Conservation (phyloP, 2,329 filamentous ascomycete species). For the Botrytis deweyae region DNA sequence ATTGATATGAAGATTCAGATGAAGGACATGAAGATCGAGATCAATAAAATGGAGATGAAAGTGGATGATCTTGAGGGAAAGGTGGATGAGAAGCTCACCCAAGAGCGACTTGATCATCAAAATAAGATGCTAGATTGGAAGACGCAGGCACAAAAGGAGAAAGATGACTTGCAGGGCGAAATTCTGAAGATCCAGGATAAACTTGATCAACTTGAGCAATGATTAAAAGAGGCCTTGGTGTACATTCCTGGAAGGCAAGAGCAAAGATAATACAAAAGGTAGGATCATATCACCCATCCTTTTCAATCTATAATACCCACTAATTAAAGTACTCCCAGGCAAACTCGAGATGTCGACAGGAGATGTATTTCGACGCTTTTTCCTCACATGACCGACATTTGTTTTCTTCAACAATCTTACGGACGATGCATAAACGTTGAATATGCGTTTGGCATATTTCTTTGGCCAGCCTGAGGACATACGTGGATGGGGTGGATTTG, state of each 20-base stretch:
- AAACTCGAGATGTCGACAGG: not conserved
- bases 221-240: not conserved
- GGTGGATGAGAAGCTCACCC: not conserved
- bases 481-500: no score
- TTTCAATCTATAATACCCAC: not conserved
- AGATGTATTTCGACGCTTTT: not conserved
- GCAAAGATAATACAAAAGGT: not conserved
- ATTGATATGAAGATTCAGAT: not conserved
- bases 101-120: not conserved
- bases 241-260: not conserved
- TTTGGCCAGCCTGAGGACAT: not conserved
- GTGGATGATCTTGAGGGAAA: not conserved
- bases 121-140: not conserved
- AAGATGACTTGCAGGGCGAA: not conserved
- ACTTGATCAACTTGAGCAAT: no score
- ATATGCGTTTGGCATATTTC: not conserved
- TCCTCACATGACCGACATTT: not conserved
- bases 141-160: not conserved
- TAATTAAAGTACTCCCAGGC: not conserved
- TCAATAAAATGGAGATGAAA: not conserved
- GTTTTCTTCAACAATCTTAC: not conserved
- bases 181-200: not conserved
- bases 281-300: not conserved
- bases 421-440: not conserved
- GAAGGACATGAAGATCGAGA: not conserved